Conservation (phyloP, 306 rosid genomes). For the Quercus suber region DNA sequence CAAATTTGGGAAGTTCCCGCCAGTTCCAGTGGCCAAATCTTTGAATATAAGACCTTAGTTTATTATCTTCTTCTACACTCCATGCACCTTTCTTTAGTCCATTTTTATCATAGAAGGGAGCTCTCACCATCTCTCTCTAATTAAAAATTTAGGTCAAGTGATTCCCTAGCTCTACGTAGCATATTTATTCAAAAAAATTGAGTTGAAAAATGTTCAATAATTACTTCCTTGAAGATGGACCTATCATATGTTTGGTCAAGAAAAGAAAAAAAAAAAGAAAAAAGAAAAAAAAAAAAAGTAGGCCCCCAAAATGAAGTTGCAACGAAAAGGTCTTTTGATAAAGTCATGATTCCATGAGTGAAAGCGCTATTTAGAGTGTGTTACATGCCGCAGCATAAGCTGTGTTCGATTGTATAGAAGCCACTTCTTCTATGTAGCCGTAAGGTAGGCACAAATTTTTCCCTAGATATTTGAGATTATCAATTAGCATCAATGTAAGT, state of each 20-base stretch:
- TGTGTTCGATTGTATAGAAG: no score
- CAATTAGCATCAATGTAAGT: no score
- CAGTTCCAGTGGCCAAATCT: slow-evolving; percentile 57
- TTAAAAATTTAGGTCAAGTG: no score
- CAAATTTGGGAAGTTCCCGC: slow-evolving; percentile 60
- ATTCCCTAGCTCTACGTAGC: no score
- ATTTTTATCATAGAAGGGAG: slow-evolving; percentile 53
- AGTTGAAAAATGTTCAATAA: no score
- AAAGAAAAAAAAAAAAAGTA: no score
- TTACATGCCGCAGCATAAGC: background rate
- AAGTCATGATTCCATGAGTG: background rate
- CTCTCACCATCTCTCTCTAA: slow-evolving; percentile 53
- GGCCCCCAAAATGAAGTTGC: background rate
- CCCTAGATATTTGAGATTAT: no score
- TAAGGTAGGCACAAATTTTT: no score
- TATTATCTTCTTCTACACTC: slow-evolving; percentile 65
- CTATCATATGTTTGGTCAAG: no score
- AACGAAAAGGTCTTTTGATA: background rate
- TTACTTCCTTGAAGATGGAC: no score
- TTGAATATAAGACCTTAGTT: slow-evolving; percentile 46
- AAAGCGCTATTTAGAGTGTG: background rate
- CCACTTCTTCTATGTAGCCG: no score
- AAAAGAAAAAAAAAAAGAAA: fast-evolving
- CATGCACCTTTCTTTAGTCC: slow-evolving; percentile 78
- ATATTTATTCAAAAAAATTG: no score